Percentiles rank a stretch among this genome's conserved stretches.
These are phyloP conservation scores for Yamadazyma oceani DNA, from an alignment of 1,139 yeast genomes.

Conservation along the genomic window DNA sequence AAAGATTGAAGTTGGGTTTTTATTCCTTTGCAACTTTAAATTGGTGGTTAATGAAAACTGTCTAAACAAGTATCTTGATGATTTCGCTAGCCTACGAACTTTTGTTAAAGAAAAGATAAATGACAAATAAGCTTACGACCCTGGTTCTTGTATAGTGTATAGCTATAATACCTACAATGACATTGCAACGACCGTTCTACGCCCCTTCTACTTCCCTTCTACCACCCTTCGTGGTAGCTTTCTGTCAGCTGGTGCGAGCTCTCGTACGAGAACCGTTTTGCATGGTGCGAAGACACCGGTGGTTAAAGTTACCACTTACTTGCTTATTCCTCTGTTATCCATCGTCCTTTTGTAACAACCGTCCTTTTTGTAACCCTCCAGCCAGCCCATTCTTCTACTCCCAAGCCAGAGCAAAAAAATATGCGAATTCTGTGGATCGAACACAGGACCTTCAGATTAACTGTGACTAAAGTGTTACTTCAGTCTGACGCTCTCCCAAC, in stretches of 20 bases:
- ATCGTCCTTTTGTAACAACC: too few species aligned
- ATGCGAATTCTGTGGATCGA: conserved; percentile 56
- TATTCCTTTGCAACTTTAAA: conserved; percentile 42
- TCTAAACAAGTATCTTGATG: conserved; percentile 32
- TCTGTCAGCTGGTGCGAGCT: too few species aligned
- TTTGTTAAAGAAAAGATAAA: conserved; percentile 13
- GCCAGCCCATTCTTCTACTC: too few species aligned
- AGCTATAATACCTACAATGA: not conserved
- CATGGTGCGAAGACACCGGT: too few species aligned
- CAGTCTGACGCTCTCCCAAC: conserved; percentile 61
- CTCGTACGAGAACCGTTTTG: not conserved
- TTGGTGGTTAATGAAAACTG: conserved; percentile 37
- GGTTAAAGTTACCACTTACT: too few species aligned
- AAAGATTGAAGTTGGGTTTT: conserved; percentile 42
- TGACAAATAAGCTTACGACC: conserved; percentile 3
- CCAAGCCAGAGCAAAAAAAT: too few species aligned
- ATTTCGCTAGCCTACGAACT: conserved; percentile 10
- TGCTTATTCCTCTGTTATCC: too few species aligned
- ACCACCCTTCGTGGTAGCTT: too few species aligned
- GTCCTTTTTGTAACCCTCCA: too few species aligned
- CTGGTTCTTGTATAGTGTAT: too few species aligned
- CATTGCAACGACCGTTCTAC: too few species aligned
- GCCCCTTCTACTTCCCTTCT: too few species aligned
- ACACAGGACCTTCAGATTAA: conserved; percentile 56
- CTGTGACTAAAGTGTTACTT: conserved; percentile 37